Evolutionary conservation across 768 basidiomycete genomes (phyloP), one percentile per base, ranked within the genome.

Genomic region (Mycena polygramma): DNA sequence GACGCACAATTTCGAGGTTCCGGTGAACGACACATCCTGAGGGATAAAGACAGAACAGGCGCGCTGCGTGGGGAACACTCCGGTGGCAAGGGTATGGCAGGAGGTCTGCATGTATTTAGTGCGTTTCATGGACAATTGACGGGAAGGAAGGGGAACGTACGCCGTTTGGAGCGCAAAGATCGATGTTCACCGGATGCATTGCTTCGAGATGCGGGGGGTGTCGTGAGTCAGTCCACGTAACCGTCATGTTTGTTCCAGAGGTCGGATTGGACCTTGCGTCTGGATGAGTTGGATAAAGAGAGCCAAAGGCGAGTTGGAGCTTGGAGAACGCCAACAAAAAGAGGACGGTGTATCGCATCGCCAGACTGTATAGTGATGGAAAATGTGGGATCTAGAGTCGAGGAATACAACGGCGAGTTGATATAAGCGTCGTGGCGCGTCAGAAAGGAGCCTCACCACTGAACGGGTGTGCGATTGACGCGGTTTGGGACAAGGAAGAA

Each of bases 191-290:
- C 1, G 71, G 68, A 0, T 86, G 84, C 78, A 89, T 84, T 15
- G 83, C 75, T 39, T 64, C 62, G 8, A 91, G 68, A 24, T 74
- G 73, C 0, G 91, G 90, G 10, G 71, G 70, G 0, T 53, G 75
- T 8, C 78, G 75, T 52, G 89, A 85, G 48, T 91, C 89, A 45
- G 76, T 77, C 91, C 91, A 92, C 5, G 76, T 83, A 5, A 90
- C 75, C 11, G 75, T 48, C 26, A 81, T 81, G 7, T 81, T 78
- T 49, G 82, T 77, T 11, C 88, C 89, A 43, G 86, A 81, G 37
- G 76, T 74, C 69, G 85, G 85, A 4, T 83, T 80, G 0, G 89
- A 87, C 22, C 75, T 79, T 39, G 85, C 78, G 19, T 85, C 69
- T 5, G 90, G 90, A 19, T 82, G 75, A 0, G 86, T 90, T 1